Base-by-base conservation (phyloP, 345 rosid genomes). In the Eucalyptus marginata region DNA sequence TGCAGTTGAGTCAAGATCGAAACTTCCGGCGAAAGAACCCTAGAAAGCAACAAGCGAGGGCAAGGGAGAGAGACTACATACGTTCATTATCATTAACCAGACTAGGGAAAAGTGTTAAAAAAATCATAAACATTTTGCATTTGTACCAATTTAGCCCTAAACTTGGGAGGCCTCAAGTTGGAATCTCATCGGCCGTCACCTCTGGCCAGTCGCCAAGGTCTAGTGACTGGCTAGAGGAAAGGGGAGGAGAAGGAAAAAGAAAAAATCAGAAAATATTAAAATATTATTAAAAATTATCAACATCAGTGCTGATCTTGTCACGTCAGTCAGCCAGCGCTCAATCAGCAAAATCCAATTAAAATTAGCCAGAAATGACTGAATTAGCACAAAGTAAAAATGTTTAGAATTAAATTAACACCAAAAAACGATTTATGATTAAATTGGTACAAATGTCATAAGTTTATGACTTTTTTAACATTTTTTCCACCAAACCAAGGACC, bases 301-400 rank as follows among this genome's bases (percentile, higher is more conserved):
- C 8, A 7, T 44, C 2, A 44, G 10, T 44, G 10, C 47, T 10
- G 3, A 44, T 44, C 10, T 44, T 44, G 3, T 2, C 1, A 44
- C 1, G 5, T 18, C 0, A 7, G 2, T 17, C 0, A 1, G 4
- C 22, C 18, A 52, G 0, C 4, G 0, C 3, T 52, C 0, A 18
- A 0, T 52, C 2, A 52, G 10, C 3, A 18, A 18, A 52, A 18
- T 18, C 4, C 5, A 1, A 52, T 1, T 51, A 52, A 52, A 17
- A 52, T 52, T 52, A 18, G 10, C 56, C 0, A 18, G 2, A 52
- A 17, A 18, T 18, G 1, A 52, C 10, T 18, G 8, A 8, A 20
- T 52, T 4, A 1, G 10, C 0, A 52, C 25, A 52, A 52, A 52
- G 0, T 52, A 52, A 52, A 52, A 52, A 52, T 4, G 10, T 20